These are phyloP conservation scores for Blastomyces gilchristii DNA, from an alignment of 2,329 filamentous ascomycete species.

Conservation along the genomic window DNA sequence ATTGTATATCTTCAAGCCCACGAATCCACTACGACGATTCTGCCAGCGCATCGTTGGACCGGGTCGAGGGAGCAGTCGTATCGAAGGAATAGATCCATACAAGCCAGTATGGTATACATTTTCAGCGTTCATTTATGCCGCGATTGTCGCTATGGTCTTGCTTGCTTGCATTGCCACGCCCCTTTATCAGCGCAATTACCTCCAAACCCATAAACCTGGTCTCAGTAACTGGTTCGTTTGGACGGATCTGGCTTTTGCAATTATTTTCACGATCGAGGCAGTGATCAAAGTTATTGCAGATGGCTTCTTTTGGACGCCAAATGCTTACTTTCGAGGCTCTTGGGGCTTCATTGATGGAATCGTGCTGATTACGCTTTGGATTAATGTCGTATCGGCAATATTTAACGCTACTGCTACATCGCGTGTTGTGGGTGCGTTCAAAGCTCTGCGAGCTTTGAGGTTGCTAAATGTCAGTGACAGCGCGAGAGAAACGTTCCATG, in stretches of 20 bases:
- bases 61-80: constrained; percentile 72
- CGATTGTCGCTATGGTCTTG: constrained; percentile 95
- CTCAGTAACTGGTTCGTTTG: constrained; percentile 86
- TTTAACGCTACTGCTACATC: constrained; percentile 75
- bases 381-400: constrained; percentile 79
- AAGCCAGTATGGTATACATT: constrained; percentile 86
- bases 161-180: constrained; percentile 91
- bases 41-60: constrained; percentile 89
- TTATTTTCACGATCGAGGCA: constrained; percentile 77
- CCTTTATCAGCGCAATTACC: constrained; percentile 84
- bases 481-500: constrained; percentile 91
- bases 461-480: constrained; percentile 94
- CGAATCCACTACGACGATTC: constrained; percentile 64
- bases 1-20: constrained; percentile 72
- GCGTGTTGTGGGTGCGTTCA: constrained; percentile 88
- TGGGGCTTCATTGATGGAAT: constrained; percentile 95
- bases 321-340: constrained; percentile 90
- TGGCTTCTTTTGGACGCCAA: constrained; percentile 91
- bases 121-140: constrained; percentile 84
- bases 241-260: constrained; percentile 80
- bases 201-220: constrained; percentile 49
- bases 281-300: constrained; percentile 89
- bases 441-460: constrained; percentile 81
- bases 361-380: constrained; percentile 87
- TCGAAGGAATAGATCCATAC: constrained; percentile 82